Conservation (phyloP, 495 filamentous ascomycete species). For the Xylaria intraflava region DNA sequence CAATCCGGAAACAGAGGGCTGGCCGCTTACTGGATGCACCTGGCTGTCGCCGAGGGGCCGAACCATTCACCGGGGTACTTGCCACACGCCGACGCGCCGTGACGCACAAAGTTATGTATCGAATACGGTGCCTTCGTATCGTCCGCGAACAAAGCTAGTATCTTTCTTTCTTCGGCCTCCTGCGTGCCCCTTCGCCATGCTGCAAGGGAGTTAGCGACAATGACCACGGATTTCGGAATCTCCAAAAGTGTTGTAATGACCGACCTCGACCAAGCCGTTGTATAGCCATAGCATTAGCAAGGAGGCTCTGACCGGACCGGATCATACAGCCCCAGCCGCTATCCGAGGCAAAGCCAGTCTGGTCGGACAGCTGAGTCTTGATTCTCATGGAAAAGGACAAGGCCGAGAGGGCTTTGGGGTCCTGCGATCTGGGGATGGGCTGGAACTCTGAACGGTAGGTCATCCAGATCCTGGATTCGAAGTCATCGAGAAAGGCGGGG, state of each 20-base stretch:
- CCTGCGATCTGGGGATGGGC: conserved; percentile 70
- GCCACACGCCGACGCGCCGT: conserved; percentile 81
- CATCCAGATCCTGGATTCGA: conserved; percentile 92
- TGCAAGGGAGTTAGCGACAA: conserved; percentile 32
- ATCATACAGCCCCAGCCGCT: conserved; percentile 99
- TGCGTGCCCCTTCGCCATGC: conserved; percentile 70
- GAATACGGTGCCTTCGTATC: conserved; percentile 82
- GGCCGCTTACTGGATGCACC: conserved; percentile 80
- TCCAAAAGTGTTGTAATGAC: conserved; percentile 12
- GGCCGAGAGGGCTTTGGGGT: conserved; percentile 58
- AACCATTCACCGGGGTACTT: conserved; percentile 99
- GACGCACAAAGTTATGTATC: conserved; percentile 87
- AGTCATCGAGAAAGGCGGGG: conserved; percentile 77
- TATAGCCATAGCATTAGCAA: conserved; percentile 75
- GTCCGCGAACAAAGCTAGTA: conserved; percentile 87
- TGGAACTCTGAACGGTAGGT: conserved; percentile 89
- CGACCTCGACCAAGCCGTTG: conserved; percentile 74
- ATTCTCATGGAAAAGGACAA: conserved; percentile 84
- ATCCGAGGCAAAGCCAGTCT: conserved; percentile 83
- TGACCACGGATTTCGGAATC: not conserved
- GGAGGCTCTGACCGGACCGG: conserved; percentile 83
- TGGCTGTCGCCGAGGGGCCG: conserved; percentile 94
- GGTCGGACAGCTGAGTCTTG: conserved; percentile 70
- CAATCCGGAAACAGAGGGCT: not conserved
- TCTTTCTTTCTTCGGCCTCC: conserved; percentile 55